Conservation (phyloP, 257 asterid genomes). For the Capsicum rhomboideum region DNA sequence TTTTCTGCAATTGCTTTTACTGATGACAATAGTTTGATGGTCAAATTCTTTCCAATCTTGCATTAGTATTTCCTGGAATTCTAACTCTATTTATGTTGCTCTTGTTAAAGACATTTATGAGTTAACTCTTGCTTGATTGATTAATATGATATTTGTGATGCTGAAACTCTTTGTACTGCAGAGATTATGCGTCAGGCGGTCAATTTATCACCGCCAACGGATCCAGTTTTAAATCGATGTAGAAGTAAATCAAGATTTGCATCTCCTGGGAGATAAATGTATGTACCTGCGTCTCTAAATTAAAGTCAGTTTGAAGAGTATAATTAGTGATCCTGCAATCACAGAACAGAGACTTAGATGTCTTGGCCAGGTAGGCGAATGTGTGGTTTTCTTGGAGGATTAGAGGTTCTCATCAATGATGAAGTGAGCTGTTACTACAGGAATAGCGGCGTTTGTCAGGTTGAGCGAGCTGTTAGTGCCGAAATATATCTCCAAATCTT, state of each 20-base stretch:
- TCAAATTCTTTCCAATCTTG: background rate
- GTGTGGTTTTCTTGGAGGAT: background rate
- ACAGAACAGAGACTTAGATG: background rate
- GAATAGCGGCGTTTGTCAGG: background rate
- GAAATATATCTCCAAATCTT: background rate
- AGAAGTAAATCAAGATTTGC: slow-evolving; percentile 61
- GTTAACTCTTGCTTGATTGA: background rate
- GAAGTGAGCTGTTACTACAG: background rate
- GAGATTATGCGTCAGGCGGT: slow-evolving; percentile 87
- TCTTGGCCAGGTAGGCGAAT: background rate
- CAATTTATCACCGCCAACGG: slow-evolving; percentile 79
- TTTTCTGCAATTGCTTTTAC: background rate
- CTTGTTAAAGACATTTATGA: background rate
- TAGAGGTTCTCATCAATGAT: background rate
- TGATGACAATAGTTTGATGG: background rate
- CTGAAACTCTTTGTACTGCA: slow-evolving; percentile 20
- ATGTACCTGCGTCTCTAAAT: background rate
- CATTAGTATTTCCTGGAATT: background rate
- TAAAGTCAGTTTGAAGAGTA: background rate
- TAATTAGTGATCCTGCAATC: background rate
- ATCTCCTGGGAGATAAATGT: slow-evolving; percentile 43
- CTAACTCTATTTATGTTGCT: background rate
- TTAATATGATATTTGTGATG: background rate
- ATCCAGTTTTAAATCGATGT: slow-evolving; percentile 39
- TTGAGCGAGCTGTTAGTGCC: background rate